phyloP scores from a whole-genome alignment of 306 rosid species.

The Carpinus viminea region DNA sequence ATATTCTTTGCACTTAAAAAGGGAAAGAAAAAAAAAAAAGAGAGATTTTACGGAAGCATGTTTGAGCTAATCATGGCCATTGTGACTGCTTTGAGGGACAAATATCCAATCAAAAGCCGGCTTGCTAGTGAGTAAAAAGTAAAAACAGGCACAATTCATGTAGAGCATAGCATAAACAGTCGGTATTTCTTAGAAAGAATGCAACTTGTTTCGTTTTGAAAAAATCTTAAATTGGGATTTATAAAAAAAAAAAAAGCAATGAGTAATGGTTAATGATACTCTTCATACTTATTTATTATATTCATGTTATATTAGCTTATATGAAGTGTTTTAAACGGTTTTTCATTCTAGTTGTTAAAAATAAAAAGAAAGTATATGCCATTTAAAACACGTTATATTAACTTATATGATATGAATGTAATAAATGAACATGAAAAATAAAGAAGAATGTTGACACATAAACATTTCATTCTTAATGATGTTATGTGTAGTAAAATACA shows the following conservation, averaged over 20 bases:
- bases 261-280: too few relatives aligned
- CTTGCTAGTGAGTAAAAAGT: conserved; percentile 9
- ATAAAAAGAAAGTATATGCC: too few relatives aligned
- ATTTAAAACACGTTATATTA: too few relatives aligned
- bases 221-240: neutral
- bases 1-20: neutral
- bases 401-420: too few relatives aligned
- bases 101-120: conserved; percentile 9
- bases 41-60: neutral
- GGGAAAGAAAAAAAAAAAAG: neutral
- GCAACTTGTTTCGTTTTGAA: neutral
- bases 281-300: too few relatives aligned
- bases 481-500: too few relatives aligned
- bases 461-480: too few relatives aligned
- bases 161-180: neutral
- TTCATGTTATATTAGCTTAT: too few relatives aligned
- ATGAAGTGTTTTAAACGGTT: too few relatives aligned
- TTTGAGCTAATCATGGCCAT: conserved; percentile 10
- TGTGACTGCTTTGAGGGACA: conserved; percentile 23
- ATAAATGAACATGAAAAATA: too few relatives aligned
- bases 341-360: too few relatives aligned
- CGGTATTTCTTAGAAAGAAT: neutral
- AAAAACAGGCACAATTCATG: conserved; percentile 15
- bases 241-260: neutral
- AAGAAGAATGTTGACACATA: too few relatives aligned